Percentiles rank a stretch among this genome's conserved stretches.
Conservation (phyloP, 345 rosid genomes). For the Psidium guajava region DNA sequence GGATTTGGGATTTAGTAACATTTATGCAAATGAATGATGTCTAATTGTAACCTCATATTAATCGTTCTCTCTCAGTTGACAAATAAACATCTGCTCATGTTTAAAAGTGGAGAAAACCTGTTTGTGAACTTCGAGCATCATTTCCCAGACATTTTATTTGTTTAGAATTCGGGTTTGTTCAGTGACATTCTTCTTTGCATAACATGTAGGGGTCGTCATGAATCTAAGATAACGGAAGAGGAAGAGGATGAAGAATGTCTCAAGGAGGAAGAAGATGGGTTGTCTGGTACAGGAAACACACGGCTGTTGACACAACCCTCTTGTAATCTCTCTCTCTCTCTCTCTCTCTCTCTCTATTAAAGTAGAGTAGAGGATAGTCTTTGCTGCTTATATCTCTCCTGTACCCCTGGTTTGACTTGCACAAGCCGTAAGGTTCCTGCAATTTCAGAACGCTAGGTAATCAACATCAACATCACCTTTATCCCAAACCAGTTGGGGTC, state of each 20-base stretch:
- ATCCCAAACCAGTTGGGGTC: no score
- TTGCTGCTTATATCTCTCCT: background rate
- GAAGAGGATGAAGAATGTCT: conserved; percentile 98
- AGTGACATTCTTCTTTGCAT: background rate
- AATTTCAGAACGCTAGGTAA: background rate
- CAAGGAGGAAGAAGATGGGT: conserved; percentile 91
- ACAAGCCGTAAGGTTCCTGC: background rate
- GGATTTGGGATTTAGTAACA: background rate
- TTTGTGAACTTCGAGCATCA: background rate
- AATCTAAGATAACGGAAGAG: conserved; percentile 93
- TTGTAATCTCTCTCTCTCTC: conserved; percentile 26
- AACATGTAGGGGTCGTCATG: conserved; percentile 85
- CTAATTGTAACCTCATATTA: background rate
- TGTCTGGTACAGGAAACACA: conserved; percentile 71
- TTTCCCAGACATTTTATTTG: background rate
- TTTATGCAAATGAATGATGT: background rate
- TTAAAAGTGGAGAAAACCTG: background rate
- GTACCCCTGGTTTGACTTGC: background rate
- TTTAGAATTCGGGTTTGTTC: background rate
- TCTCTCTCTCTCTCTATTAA: background rate
- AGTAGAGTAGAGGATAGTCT: background rate
- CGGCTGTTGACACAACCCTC: conserved; percentile 90
- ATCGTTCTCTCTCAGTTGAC: background rate
- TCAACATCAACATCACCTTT: no score
- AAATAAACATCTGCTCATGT: background rate